Evolutionary conservation across 148 eudicot species (phyloP), one percentile per base, ranked within the genome.

Genomic region (Silene latifolia): DNA sequence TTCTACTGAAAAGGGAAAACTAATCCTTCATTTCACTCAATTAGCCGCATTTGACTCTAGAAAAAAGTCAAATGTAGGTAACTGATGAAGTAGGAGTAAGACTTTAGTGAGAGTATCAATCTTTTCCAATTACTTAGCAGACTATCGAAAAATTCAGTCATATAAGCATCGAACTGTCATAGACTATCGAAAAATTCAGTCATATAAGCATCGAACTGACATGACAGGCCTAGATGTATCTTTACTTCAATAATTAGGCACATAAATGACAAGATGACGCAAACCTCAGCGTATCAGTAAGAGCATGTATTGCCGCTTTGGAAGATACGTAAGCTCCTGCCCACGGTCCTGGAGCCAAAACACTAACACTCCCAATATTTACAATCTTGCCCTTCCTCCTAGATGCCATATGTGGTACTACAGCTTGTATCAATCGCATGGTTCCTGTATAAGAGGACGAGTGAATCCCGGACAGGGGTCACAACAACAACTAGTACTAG

Each of bases 361-460:
- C 97, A 47, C 87, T 71, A 58, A 89, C 85, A 82, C 98, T 93
- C 75, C 95, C 98, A 66, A 91, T 70, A 78, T 93, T 93, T 44
- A 93, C 98, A 60, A 93, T 91, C 80, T 88, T 93, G 19, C 98
- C 98, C 76, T 83, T 86, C 84, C 73, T 88, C 79, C 91, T 88
- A 58, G 82, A 82, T 72, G 86, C 88, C 98, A 93, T 93, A 80
- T 89, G 91, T 58, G 98, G 98, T 13, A 89, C 90, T 72, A 91
- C 98, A 62, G 97, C 90, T 84, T 93, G 98, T 57, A 93, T 87
- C 85, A 93, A 72, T 81, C 97, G 87, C 81, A 93, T 75, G 73
- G 86, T 54, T 75, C 98, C 98, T 93, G 63, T 42, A 59, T 65
- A 18, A 63, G 54, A 60, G 35, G 3, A 13, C 32, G 12, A 11